A percentile compares a stretch with the other conserved stretches of the same genome.
Evolutionary conservation across 106 monocot species (phyloP).

Genomic region (Apostasia ramifera): DNA sequence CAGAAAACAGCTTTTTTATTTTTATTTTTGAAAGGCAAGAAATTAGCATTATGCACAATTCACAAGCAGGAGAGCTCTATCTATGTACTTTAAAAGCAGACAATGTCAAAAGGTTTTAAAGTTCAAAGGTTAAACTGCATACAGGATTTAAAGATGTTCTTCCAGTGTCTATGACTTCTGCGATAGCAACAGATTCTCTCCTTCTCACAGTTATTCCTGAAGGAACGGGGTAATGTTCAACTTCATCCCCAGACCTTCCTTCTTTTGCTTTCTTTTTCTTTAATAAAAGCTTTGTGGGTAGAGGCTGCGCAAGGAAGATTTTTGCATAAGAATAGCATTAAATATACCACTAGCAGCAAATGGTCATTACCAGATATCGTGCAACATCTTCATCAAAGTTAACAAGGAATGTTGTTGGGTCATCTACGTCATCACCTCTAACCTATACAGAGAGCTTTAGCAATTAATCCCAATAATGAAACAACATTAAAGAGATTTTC

Average conservation of each 20-base stretch:
- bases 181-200: constrained; percentile 30
- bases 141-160: constrained; percentile 39
- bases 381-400: constrained; percentile 73
- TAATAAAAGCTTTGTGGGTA: constrained; percentile 80
- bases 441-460: constrained; percentile 28
- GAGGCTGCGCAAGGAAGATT: constrained; percentile 48
- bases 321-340: constrained; percentile 6
- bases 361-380: constrained; percentile 69
- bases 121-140: constrained; percentile 16
- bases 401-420: constrained; percentile 81
- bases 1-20: too few species aligned
- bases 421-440: constrained; percentile 73
- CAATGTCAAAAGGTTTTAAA: not conserved
- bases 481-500: not conserved
- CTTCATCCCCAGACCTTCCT: constrained; percentile 72
- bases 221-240: constrained; percentile 83
- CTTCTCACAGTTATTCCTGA: constrained; percentile 79
- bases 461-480: not conserved
- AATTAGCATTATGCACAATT: not conserved
- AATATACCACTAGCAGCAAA: not conserved
- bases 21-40: too few species aligned
- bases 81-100: too few species aligned
- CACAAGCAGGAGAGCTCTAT: not conserved
- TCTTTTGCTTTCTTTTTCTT: constrained; percentile 93
- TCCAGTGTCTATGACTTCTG: constrained; percentile 36